phyloP scores from a whole-genome alignment of 83 land plant genomes.

The Picea abies region DNA sequence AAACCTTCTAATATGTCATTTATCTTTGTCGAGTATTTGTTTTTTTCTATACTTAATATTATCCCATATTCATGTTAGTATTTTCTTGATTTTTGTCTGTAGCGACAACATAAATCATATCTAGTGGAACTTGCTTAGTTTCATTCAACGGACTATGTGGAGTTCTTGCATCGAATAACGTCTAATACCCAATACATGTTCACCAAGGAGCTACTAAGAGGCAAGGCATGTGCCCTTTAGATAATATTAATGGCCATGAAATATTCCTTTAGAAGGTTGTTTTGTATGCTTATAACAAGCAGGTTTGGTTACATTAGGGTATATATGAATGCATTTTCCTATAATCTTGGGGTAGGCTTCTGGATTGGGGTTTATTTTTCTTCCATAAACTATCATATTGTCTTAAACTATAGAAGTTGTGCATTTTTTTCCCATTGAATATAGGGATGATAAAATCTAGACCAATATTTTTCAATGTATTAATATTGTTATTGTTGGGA shows the following conservation, averaged over 20 bases:
- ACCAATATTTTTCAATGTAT: background rate
- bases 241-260: background rate
- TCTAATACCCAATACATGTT: conserved; percentile 81
- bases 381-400: background rate
- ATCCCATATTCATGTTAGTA: background rate
- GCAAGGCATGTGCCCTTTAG: conserved; percentile 37
- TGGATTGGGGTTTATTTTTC: background rate
- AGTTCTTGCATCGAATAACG: conserved; percentile 87
- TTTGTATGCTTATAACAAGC: background rate
- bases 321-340: background rate
- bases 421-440: background rate
- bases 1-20: conserved; percentile 5
- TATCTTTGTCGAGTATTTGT: conserved; percentile 5
- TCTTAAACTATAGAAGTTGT: background rate
- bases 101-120: conserved; percentile 99
- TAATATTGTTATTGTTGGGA: background rate
- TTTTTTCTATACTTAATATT: conserved; percentile 3
- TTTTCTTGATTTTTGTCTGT: conserved; percentile 16
- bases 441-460: background rate
- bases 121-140: conserved; percentile 98
- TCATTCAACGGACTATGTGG: conserved; percentile 95
- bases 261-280: background rate
- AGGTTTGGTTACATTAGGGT: background rate
- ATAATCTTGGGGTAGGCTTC: background rate
- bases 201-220: conserved; percentile 66